phyloP scores from a whole-genome alignment of 1,139 yeast species.

The Scheffersomyces quercinus region DNA sequence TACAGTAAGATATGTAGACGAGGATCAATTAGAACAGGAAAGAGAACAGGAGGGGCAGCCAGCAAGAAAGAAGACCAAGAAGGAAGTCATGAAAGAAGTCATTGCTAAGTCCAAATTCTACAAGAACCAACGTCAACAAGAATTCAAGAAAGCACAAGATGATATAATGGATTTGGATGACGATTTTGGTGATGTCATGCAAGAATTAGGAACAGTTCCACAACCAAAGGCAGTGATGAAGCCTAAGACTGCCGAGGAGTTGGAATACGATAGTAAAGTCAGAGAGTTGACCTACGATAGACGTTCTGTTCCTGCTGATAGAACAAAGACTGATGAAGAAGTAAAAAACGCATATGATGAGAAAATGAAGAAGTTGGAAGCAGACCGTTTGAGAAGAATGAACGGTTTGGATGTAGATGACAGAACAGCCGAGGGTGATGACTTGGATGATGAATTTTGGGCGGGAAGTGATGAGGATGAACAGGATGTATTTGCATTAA shows the following conservation, averaged over 20 bases:
- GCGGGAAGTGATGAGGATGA: conserved; percentile 54
- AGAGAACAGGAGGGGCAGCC: conserved; percentile 35
- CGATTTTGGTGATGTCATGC: conserved; percentile 75
- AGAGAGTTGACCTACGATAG: conserved; percentile 80
- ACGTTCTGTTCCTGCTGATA: conserved; percentile 92
- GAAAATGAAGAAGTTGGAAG: conserved; percentile 67
- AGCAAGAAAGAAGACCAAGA: conserved; percentile 75
- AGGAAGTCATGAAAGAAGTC: conserved; percentile 95
- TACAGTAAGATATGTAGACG: conserved; percentile 32
- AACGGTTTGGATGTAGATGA: conserved; percentile 57
- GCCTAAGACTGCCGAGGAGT: conserved; percentile 45
- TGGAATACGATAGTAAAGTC: conserved; percentile 73
- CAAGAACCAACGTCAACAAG: conserved; percentile 83
- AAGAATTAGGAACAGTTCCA: conserved; percentile 42
- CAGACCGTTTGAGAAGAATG: conserved; percentile 82
- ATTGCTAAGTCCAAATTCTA: conserved; percentile 92
- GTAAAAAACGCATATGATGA: conserved; percentile 66
- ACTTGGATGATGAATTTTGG: conserved; percentile 63
- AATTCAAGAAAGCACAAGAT: conserved; percentile 68
- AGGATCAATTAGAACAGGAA: conserved; percentile 27
- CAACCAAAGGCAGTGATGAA: conserved; percentile 7
- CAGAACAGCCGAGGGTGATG: conserved; percentile 65
- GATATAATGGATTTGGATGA: conserved; percentile 77
- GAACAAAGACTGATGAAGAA: conserved; percentile 93
- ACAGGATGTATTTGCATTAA: conserved; percentile 34